These are phyloP conservation scores for Wickerhamiella cacticola DNA, from an alignment of 805 yeast genomes.

Conservation along the genomic window DNA sequence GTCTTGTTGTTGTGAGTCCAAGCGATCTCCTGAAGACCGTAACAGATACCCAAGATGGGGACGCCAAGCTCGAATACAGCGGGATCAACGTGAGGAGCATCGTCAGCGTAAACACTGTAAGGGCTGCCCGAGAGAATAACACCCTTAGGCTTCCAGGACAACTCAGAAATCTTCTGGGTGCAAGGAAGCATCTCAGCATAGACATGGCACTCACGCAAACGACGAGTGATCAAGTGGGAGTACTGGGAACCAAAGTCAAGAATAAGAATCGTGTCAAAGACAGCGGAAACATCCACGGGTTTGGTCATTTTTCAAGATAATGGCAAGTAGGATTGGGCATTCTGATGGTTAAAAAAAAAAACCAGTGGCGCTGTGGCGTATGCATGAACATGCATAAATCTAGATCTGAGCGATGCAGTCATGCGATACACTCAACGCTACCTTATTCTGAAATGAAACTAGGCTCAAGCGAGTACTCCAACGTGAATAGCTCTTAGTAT, in stretches of 20 bases:
- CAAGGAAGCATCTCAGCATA: constrained; percentile 99
- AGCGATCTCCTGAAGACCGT: constrained; percentile 98
- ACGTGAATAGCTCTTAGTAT: too few species aligned
- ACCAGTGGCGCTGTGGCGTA: constrained; percentile 2
- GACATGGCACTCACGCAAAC: constrained; percentile 94
- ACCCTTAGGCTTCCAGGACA: constrained; percentile 92
- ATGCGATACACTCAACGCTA: not conserved
- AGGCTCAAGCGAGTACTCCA: too few species aligned
- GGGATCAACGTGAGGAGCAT: constrained; percentile 95
- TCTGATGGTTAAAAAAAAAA: not conserved
- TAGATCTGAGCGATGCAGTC: not conserved
- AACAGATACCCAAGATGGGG: constrained; percentile 94
- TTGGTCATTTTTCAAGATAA: constrained; percentile 10
- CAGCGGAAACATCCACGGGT: constrained; percentile 56
- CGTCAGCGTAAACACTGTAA: constrained; percentile 90
- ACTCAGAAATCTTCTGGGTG: constrained; percentile 89
- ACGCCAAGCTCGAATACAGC: constrained; percentile 82
- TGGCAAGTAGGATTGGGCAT: not conserved
- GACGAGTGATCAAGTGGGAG: constrained; percentile 91
- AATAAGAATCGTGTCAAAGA: constrained; percentile 93
- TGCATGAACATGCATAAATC: constrained; percentile 1
- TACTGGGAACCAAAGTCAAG: constrained; percentile 98
- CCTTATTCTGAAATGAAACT: too few species aligned
- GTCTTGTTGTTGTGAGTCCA: constrained; percentile 81
- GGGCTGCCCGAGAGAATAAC: constrained; percentile 95